Conservation (phyloP, 2,329 filamentous ascomycete species). For the Graphilbum fragrans region DNA sequence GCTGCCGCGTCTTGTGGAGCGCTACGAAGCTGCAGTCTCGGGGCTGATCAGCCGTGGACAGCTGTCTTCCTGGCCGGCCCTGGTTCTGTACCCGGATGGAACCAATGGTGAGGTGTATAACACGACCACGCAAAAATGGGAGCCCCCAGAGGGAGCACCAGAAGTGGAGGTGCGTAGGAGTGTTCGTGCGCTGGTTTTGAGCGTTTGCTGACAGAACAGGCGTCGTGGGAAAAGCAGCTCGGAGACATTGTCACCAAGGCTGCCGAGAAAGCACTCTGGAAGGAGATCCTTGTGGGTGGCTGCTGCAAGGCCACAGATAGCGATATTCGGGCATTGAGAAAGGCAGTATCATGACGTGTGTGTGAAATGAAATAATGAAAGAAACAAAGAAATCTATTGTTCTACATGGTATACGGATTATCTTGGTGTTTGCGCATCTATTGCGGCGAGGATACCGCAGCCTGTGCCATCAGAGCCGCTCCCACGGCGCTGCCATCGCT, state of each 20-base stretch:
- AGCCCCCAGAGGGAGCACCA: constrained; percentile 20
- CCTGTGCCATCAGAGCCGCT: constrained; percentile 1
- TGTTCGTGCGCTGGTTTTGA: neutral
- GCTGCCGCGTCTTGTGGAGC: constrained; percentile 39
- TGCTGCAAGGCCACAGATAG: constrained; percentile 35
- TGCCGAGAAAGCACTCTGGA: constrained; percentile 26
- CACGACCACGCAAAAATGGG: constrained; percentile 49
- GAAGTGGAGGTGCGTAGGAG: constrained; percentile 12
- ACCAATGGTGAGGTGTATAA: constrained; percentile 58
- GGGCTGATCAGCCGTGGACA: constrained; percentile 22
- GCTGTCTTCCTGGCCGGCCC: constrained; percentile 30
- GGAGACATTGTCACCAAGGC: constrained; percentile 26
- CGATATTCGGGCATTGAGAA: constrained; percentile 11
- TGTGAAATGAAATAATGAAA: no score
- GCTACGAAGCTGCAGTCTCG: constrained; percentile 38
- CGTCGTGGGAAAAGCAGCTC: constrained; percentile 34
- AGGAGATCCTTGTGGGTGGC: constrained; percentile 35
- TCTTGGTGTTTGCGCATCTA: no score
- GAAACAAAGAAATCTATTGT: no score
- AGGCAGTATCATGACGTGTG: no score
- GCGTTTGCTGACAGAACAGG: neutral
- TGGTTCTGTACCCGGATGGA: constrained; percentile 58
- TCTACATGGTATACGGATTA: no score
- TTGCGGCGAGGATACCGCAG: neutral
- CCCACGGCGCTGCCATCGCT: constrained; percentile 1